Evolutionary conservation across 2,329 filamentous ascomycete genomes (phyloP).

Genomic region (Exserohilum turcica): DNA sequence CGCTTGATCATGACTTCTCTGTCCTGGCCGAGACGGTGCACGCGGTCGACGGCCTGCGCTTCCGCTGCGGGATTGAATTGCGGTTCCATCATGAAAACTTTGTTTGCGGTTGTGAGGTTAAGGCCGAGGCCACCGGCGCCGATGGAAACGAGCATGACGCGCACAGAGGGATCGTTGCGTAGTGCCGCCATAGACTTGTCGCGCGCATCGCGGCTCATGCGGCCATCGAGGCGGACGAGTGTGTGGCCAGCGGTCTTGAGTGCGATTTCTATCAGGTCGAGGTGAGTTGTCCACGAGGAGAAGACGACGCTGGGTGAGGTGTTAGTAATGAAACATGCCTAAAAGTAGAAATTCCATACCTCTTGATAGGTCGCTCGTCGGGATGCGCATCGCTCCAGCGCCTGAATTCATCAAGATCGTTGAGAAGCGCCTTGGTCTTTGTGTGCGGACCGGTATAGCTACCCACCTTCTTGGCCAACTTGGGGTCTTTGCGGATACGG

Average conservation of each 20-base stretch:
- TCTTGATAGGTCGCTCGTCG: slow-evolving; percentile 79
- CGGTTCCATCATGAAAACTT: slow-evolving; percentile 96
- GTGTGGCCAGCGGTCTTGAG: slow-evolving; percentile 69
- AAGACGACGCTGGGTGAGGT: slow-evolving; percentile 72
- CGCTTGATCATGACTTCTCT: slow-evolving; percentile 84
- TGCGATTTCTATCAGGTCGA: slow-evolving; percentile 88
- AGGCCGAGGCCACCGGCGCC: slow-evolving; percentile 89
- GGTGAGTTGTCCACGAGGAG: slow-evolving; percentile 92
- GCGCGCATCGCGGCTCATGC: slow-evolving; percentile 77
- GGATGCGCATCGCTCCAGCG: slow-evolving; percentile 65
- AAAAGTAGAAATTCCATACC: too few relatives aligned
- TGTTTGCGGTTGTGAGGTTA: slow-evolving; percentile 84
- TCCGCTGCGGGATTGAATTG: slow-evolving; percentile 97
- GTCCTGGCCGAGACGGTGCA: slow-evolving; percentile 70
- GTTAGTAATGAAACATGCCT: too few relatives aligned
- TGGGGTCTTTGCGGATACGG: slow-evolving; percentile 59
- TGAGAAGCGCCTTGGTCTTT: slow-evolving; percentile 82
- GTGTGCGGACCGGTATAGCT: slow-evolving; percentile 86
- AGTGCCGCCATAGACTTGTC: slow-evolving; percentile 78
- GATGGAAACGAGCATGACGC: slow-evolving; percentile 88
- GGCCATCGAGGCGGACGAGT: slow-evolving; percentile 85
- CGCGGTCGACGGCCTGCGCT: slow-evolving; percentile 90
- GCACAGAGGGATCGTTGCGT: slow-evolving; percentile 70
- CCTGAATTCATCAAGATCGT: slow-evolving; percentile 71
- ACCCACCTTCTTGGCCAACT: slow-evolving; percentile 64